Evolutionary conservation across 139 green algal species (phyloP).

Genomic region (Chlamydomonas schloesseri): DNA sequence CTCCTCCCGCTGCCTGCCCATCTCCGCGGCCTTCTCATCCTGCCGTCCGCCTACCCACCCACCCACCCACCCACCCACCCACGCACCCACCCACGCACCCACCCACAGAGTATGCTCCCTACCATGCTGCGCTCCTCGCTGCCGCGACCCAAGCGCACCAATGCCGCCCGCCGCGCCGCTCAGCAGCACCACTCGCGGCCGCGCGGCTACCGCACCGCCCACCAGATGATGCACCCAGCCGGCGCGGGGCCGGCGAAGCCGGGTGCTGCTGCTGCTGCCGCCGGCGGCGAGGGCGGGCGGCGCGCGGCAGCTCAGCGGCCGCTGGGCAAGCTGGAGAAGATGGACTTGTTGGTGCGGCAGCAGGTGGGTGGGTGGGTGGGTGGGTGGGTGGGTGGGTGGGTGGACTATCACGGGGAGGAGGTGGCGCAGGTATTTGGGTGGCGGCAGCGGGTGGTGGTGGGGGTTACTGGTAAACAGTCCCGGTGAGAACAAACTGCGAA

Average conservation of each 20-base stretch:
- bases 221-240: constrained; percentile 16
- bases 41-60: too few species aligned
- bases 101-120: constrained; percentile 22
- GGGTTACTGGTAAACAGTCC: too few species aligned
- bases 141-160: not conserved
- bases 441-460: too few species aligned
- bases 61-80: not conserved
- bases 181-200: constrained; percentile 23
- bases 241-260: not conserved
- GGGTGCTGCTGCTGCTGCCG: not conserved
- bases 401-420: too few species aligned
- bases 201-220: constrained; percentile 20
- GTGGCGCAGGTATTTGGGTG: too few species aligned
- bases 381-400: too few species aligned
- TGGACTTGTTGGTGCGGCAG: constrained; percentile 33
- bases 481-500: too few species aligned
- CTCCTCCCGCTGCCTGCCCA: too few species aligned
- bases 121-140: constrained; percentile 28
- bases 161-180: constrained; percentile 13
- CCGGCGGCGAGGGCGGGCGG: not conserved
- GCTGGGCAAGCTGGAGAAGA: constrained; percentile 35
- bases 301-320: constrained; percentile 2
- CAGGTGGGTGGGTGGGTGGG: not conserved
- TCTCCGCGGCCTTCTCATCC: too few species aligned
- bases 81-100: not conserved